Evolutionary conservation across 108 stramenopile genomes (phyloP), one percentile per base, ranked within the genome.

Genomic region (Skeletonema menzelii): DNA sequence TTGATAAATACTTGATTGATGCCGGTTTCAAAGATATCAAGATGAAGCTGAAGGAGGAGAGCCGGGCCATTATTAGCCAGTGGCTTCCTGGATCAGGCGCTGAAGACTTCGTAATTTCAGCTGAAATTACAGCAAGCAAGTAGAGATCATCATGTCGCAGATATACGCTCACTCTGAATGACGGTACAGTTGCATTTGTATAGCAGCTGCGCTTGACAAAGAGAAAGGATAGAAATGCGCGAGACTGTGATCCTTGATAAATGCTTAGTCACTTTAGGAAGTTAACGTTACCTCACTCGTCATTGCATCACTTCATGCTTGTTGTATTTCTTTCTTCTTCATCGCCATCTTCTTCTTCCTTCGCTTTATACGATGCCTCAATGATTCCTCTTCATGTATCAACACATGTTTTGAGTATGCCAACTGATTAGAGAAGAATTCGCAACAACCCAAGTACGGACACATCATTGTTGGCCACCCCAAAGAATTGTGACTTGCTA

Each of bases 71-170:
- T 17, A 84, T 86, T 14, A 73, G 73, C 46, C 82, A 82, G 47
- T 86, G 86, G 86, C 46, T 86, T 46, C 86, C 86, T 1, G 86
- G 83, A 14, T 63, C 59, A 1, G 84, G 84, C 10, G 86, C 86
- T 12, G 86, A 86, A 69, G 76, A 86, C 35, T 86, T 47, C 53
- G 83, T 86, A 27, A 65, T 85, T 4, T 27, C 71, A 13, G 84
- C 80, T 13, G 77, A 82, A 35, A 70, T 85, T 20, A 70, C 67
- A 20, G 84, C 73, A 6, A 66, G 65, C 58, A 80, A 80, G 75
- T 62, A 70, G 44, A 66, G 30, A 27, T 27, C 24, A 69, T 37
- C 22, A 27, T n/a, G 14, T 30, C 22, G 55, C 35, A 20, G 17
- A n/a, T 26, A 27, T n/a, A 44, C 1, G 20, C 26, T 35, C 20